A percentile compares a stretch with the other conserved stretches of the same genome.
Evolutionary conservation across 257 asterid genomes (phyloP).

Genomic region (Nicotiana benthamiana): DNA sequence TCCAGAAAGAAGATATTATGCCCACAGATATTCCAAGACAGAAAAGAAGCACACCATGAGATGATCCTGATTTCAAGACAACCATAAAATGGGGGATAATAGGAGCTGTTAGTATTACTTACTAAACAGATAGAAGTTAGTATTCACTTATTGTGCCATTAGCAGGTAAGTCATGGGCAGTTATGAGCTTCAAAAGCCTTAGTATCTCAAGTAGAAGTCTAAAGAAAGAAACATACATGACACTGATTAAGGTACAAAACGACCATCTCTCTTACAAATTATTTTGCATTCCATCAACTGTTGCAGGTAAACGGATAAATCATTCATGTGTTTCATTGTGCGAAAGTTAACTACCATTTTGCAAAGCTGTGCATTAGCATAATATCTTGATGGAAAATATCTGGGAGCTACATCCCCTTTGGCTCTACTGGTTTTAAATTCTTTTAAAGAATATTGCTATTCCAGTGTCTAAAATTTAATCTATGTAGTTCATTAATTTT

Average conservation of each 20-base stretch:
- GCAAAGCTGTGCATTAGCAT: neutral
- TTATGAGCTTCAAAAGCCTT: neutral
- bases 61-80: constrained; percentile 48
- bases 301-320: neutral
- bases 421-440: neutral
- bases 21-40: constrained; percentile 71
- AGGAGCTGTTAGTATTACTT: neutral
- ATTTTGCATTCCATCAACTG: neutral
- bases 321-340: neutral
- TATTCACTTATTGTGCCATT: neutral
- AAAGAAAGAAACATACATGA: neutral
- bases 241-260: neutral
- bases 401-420: neutral
- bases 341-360: neutral
- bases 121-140: neutral
- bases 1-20: constrained; percentile 43
- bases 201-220: neutral
- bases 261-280: neutral
- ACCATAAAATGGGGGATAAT: constrained; percentile 4
- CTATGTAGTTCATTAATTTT: neutral
- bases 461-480: neutral
- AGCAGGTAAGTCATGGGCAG: neutral
- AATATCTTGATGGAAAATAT: neutral
- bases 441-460: neutral
- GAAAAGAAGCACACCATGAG: constrained; percentile 38